Conservation (phyloP, 2,329 filamentous ascomycete species). For the Pezicula neosporulosa region DNA sequence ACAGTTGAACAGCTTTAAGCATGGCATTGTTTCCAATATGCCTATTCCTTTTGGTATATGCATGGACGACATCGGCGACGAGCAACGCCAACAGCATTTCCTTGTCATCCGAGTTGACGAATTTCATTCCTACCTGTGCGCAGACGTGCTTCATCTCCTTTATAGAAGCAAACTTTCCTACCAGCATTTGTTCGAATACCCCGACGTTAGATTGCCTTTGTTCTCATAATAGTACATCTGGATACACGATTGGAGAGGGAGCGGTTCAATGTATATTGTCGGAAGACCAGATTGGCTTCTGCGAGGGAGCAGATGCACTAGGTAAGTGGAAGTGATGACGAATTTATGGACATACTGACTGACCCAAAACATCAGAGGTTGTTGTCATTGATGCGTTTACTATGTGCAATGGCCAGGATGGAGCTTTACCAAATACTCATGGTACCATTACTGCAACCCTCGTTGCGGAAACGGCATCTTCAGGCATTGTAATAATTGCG, state of each 20-base stretch:
- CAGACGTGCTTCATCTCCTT: slow-evolving; percentile 60
- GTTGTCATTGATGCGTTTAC: slow-evolving; percentile 47
- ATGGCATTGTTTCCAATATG: slow-evolving; percentile 28
- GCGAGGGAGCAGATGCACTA: slow-evolving; percentile 40
- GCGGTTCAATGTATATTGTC: slow-evolving; percentile 64
- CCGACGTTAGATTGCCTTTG: slow-evolving; percentile 63
- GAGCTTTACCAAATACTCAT: slow-evolving; percentile 55
- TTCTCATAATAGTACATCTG: slow-evolving; percentile 51
- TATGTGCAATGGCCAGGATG: slow-evolving; percentile 52
- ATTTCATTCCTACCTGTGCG: slow-evolving; percentile 45
- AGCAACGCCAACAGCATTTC: slow-evolving; percentile 11
- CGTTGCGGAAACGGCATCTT: slow-evolving; percentile 34
- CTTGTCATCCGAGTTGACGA: slow-evolving; percentile 23
- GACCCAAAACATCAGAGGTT: slow-evolving; percentile 29
- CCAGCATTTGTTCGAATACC: slow-evolving; percentile 42
- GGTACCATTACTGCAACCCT: slow-evolving; percentile 55
- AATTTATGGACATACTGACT: slow-evolving; percentile 10
- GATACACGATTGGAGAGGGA: slow-evolving; percentile 70
- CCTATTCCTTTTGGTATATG: slow-evolving; percentile 24
- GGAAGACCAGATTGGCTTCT: slow-evolving; percentile 46
- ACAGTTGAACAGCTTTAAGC: slow-evolving; percentile 17
- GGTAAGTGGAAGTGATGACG: slow-evolving; percentile 9
- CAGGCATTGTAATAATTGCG: slow-evolving; percentile 29
- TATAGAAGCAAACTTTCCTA: slow-evolving; percentile 54
- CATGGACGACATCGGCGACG: slow-evolving; percentile 16